These are phyloP conservation scores for Cladosporium sp. DNA, from an alignment of 2,329 filamentous ascomycete species.

Conservation along the genomic window DNA sequence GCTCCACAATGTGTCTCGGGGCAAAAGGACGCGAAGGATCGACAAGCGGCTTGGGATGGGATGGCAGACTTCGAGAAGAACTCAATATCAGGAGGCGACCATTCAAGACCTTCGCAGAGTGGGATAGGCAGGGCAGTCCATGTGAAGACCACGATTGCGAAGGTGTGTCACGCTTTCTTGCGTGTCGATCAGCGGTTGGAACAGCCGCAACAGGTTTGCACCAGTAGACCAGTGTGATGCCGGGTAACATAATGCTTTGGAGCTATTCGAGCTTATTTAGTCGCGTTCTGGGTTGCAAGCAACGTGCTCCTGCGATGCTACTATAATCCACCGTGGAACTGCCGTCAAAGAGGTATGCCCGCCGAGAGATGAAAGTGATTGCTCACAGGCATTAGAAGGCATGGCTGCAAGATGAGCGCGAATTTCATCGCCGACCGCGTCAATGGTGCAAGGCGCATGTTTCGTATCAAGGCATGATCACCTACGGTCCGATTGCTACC, in stretches of 20 bases:
- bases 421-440: too few species aligned
- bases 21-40: slow-evolving; percentile 10
- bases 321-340: neutral
- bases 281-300: neutral
- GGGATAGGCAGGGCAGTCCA: neutral
- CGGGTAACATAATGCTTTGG: slow-evolving; percentile 6
- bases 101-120: neutral
- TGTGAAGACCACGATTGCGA: slow-evolving; percentile 6
- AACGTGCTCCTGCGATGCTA: too few species aligned
- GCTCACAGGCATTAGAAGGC: too few species aligned
- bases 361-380: neutral
- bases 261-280: slow-evolving; percentile 6
- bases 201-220: neutral
- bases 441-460: too few species aligned
- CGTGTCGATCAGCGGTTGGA: neutral
- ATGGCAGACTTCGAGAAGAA: slow-evolving; percentile 11
- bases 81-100: neutral
- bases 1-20: slow-evolving; percentile 7
- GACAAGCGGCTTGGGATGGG: neutral
- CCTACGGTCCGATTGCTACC: too few species aligned
- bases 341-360: neutral
- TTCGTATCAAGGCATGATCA: too few species aligned
- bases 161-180: neutral
- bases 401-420: too few species aligned
- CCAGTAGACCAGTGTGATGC: neutral